Evolutionary conservation across 1,139 yeast species (phyloP), one percentile per base, ranked within the genome.

Genomic region (Scheffersomyces titani): DNA sequence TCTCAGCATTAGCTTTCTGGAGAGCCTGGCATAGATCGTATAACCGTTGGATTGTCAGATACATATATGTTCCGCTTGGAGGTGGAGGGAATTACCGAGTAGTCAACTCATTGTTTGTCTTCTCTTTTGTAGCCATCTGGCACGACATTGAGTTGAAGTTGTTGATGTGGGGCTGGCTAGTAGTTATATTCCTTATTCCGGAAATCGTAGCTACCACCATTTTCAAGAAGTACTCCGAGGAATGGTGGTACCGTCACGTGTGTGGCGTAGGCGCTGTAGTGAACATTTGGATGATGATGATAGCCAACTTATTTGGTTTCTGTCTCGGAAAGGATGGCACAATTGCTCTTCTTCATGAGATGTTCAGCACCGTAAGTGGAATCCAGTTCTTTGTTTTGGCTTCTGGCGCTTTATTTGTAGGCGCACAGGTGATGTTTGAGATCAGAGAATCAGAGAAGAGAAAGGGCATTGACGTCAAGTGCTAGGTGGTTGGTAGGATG

Each of bases 281-380:
- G 18, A 96, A 94, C 70, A 89, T 96, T 58, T 93, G 98, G 97
- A 84, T 93, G 89, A 94, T 96, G 99, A 93, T 96, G 94, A 83
- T 92, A 63, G 98, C 98, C 30, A 96, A 96, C 66, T 75, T 96
- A 55, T 92, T 90, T 66, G 99, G 99, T 0, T 96, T 94, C 72
- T 94, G 98, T 66, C 81, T 94, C 49, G 98, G 98, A 5, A 78
- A 87, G 50, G 97, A 92, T 61, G 99, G 99, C 1, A 87, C 93
- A 45, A 63, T 81, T 49, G 78, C 81, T 52, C 80, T 94, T 65
- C 73, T 94, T 24, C 68, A 73, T 40, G 92, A 89, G 57, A 88
- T 94, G 84, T 85, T 92, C 66, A 79, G 83, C 44, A 91, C 98
- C 0, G 68, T 72, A 46, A 78, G 81, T 40, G 98, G 98, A 0